These are phyloP conservation scores for Truncatella angustata DNA, from an alignment of 2,329 filamentous ascomycete species.

Conservation along the genomic window DNA sequence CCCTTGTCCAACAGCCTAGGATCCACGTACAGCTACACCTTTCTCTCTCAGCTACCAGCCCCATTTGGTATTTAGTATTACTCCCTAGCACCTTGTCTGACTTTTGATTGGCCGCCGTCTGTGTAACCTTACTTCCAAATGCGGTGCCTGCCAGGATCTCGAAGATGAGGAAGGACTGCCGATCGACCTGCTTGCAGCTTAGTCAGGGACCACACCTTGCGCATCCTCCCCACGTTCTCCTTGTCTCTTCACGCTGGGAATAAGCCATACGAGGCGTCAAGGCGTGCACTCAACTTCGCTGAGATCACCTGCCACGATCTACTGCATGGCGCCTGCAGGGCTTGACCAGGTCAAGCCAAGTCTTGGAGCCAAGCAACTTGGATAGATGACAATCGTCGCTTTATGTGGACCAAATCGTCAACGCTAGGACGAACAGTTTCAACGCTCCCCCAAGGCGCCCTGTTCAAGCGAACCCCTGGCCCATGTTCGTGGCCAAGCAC, in stretches of 20 bases:
- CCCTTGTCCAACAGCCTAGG: background rate
- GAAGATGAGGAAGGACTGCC: background rate
- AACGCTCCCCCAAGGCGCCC: background rate
- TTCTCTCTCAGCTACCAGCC: background rate
- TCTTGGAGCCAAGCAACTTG: background rate
- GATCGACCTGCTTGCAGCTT: conserved; percentile 1
- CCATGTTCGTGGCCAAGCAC: background rate
- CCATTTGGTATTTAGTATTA: background rate
- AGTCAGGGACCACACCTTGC: conserved; percentile 2
- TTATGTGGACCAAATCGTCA: conserved; percentile 5
- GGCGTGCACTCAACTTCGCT: background rate
- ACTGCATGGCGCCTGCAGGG: conserved; percentile 3
- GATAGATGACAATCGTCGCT: conserved; percentile 4
- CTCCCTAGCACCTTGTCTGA: background rate
- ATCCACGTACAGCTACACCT: background rate
- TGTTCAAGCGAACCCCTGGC: background rate
- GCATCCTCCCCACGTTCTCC: background rate
- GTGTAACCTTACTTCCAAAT: background rate
- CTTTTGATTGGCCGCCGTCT: background rate
- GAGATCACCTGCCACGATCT: conserved; percentile 3
- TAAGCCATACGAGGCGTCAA: background rate
- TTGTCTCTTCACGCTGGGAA: background rate
- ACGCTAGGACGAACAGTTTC: background rate
- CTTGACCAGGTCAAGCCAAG: background rate
- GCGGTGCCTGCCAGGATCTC: background rate